phyloP scores from a whole-genome alignment of 345 rosid species.

The Rhizophora mangle region DNA sequence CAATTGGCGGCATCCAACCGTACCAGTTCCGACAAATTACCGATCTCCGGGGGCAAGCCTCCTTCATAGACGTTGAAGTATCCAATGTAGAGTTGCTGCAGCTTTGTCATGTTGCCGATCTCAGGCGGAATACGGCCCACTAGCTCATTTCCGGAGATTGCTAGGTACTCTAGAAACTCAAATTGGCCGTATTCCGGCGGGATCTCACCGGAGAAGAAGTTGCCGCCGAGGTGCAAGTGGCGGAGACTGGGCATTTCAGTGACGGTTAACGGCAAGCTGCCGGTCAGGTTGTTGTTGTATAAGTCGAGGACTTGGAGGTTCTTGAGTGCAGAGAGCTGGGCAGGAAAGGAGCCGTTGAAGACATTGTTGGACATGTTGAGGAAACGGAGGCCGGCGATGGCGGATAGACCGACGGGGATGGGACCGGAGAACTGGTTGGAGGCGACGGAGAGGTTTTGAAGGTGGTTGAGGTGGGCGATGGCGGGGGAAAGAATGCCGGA shows the following conservation, averaged over 20 bases:
- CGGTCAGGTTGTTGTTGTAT: conserved; percentile 89
- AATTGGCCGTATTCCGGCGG: conserved; percentile 68
- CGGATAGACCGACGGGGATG: conserved; percentile 58
- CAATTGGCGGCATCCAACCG: conserved; percentile 74
- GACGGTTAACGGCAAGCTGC: conserved; percentile 62
- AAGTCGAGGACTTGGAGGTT: conserved; percentile 78
- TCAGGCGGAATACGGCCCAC: conserved; percentile 67
- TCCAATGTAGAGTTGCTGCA: conserved; percentile 74
- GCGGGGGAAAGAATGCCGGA: conserved; percentile 68
- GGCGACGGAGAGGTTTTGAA: conserved; percentile 59
- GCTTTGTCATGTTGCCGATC: conserved; percentile 60
- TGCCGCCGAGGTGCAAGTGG: conserved; percentile 83
- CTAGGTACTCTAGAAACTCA: conserved; percentile 63
- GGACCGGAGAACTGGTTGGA: conserved; percentile 62
- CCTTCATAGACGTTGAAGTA: conserved; percentile 66
- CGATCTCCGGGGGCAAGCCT: conserved; percentile 73
- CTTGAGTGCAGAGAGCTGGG: conserved; percentile 45
- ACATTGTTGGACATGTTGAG: conserved; percentile 75
- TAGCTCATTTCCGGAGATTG: conserved; percentile 79
- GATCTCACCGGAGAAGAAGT: conserved; percentile 68
- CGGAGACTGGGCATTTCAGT: conserved; percentile 63
- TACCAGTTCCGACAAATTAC: conserved; percentile 59
- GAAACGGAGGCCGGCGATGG: conserved; percentile 51
- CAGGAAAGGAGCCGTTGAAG: conserved; percentile 72
- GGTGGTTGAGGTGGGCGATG: conserved; percentile 51